These are phyloP conservation scores for Allium cepa DNA, from an alignment of 106 monocot species.

Conservation along the genomic window DNA sequence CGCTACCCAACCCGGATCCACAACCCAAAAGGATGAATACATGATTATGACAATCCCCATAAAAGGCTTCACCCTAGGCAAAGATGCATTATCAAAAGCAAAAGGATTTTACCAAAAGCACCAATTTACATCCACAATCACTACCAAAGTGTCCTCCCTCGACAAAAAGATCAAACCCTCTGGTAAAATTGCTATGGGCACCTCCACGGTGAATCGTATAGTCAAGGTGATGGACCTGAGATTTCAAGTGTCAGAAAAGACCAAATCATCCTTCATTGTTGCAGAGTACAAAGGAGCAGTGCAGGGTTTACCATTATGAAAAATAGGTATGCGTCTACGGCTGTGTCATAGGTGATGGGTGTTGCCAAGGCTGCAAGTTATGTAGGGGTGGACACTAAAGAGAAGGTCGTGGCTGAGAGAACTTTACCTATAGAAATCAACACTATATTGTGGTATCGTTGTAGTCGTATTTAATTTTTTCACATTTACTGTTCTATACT, in stretches of 20 bases:
- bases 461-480: too few species aligned
- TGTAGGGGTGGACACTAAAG: conserved; percentile 52
- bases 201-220: conserved; percentile 61
- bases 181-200: conserved; percentile 57
- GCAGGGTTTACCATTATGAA: conserved; percentile 76
- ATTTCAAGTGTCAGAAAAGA: conserved; percentile 86
- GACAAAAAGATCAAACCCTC: conserved; percentile 67
- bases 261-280: conserved; percentile 48
- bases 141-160: conserved; percentile 50
- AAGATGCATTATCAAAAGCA: conserved; percentile 66
- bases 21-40: conserved; percentile 75
- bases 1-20: conserved; percentile 26
- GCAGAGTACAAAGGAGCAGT: conserved; percentile 76
- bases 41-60: conserved; percentile 71
- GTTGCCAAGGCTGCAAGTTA: conserved; percentile 53
- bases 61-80: conserved; percentile 76
- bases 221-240: conserved; percentile 86
- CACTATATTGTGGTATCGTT: too few species aligned
- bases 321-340: conserved; percentile 62
- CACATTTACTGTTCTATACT: not conserved
- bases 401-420: conserved; percentile 45
- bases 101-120: conserved; percentile 77
- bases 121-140: conserved; percentile 72
- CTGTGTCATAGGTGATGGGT: conserved; percentile 68
- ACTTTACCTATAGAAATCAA: not conserved